Evolutionary conservation across 2,329 filamentous ascomycete genomes (phyloP).

Genomic region (Ophiobolus disseminans): DNA sequence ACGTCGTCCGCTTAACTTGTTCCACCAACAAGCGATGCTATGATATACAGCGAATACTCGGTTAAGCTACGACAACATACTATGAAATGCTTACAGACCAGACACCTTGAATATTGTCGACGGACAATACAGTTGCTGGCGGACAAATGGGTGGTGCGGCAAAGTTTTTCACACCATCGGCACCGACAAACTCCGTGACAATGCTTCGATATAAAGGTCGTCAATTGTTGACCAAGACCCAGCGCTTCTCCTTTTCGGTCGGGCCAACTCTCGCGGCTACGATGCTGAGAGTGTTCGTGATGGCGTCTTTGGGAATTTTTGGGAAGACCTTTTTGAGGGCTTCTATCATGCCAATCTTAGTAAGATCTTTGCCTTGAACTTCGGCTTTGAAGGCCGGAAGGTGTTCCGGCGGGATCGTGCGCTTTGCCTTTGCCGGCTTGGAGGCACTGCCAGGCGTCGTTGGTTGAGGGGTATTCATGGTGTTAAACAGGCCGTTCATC

Average conservation of each 20-base stretch:
- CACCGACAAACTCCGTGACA: no score
- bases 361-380: slow-evolving; percentile 73
- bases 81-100: background rate
- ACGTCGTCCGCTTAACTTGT: no score
- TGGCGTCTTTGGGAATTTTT: slow-evolving; percentile 71
- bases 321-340: slow-evolving; percentile 77
- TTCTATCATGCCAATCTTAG: slow-evolving; percentile 77
- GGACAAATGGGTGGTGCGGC: background rate
- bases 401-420: slow-evolving; percentile 64
- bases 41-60: background rate
- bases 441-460: slow-evolving; percentile 23
- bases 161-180: background rate
- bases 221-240: slow-evolving; percentile 53
- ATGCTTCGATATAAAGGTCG: background rate
- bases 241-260: slow-evolving; percentile 70
- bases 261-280: slow-evolving; percentile 69
- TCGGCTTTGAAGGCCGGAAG: slow-evolving; percentile 72
- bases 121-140: background rate
- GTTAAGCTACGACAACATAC: background rate
- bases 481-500: slow-evolving; percentile 44
- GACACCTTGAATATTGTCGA: background rate
- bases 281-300: slow-evolving; percentile 72
- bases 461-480: slow-evolving; percentile 29
- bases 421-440: slow-evolving; percentile 51
- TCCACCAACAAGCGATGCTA: no score